Conservation (phyloP, 768 basidiomycete genomes). For the Xanthoconium purpureum region DNA sequence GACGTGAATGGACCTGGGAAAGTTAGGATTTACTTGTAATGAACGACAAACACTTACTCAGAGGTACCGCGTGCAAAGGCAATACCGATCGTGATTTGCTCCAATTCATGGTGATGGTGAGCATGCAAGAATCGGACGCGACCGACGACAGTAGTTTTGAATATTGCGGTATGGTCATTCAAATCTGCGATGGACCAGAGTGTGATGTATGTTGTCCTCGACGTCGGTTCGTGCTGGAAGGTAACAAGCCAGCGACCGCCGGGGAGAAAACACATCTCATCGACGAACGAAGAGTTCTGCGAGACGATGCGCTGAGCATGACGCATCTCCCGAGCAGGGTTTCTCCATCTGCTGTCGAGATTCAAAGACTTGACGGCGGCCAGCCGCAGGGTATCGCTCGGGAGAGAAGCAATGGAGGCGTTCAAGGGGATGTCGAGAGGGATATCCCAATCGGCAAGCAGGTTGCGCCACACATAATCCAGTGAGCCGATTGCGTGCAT, state of each 20-base stretch:
- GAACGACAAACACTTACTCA: constrained; percentile 16
- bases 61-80: constrained; percentile 10
- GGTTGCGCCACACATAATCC: constrained; percentile 58
- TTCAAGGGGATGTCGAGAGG: constrained; percentile 42
- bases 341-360: constrained; percentile 51
- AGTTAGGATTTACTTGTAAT: background rate
- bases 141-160: constrained; percentile 26
- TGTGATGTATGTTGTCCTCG: constrained; percentile 40
- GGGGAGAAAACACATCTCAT: constrained; percentile 45
- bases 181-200: constrained; percentile 43
- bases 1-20: constrained; percentile 22
- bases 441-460: constrained; percentile 27
- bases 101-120: constrained; percentile 23
- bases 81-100: constrained; percentile 22
- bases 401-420: constrained; percentile 31
- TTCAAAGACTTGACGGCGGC: constrained; percentile 43
- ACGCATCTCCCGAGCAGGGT: constrained; percentile 34
- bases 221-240: constrained; percentile 34
- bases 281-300: constrained; percentile 37
- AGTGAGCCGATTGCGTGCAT: constrained; percentile 48
- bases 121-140: constrained; percentile 36
- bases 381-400: constrained; percentile 40
- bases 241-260: constrained; percentile 50
- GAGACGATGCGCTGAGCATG: constrained; percentile 36
- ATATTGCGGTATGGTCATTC: constrained; percentile 24